phyloP scores from a whole-genome alignment of 768 basidiomycete species.

The Amanita rimosa region DNA sequence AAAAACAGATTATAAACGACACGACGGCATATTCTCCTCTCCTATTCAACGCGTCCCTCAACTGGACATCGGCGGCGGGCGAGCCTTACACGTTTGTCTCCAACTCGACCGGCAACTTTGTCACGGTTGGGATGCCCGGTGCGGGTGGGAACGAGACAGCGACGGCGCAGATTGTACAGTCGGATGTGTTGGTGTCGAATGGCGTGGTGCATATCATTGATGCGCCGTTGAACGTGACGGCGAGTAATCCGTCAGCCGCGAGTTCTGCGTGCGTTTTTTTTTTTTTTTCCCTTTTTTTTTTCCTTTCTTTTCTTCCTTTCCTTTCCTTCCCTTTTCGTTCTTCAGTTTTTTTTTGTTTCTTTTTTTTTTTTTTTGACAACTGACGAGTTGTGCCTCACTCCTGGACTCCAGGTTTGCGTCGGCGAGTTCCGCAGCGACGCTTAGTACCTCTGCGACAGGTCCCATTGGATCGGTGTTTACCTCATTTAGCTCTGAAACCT shows the following conservation, averaged over 20 bases:
- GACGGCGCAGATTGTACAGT: conserved; percentile 40
- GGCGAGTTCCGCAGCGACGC: conserved; percentile 34
- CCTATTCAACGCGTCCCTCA: conserved; percentile 16
- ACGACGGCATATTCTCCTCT: conserved; percentile 51
- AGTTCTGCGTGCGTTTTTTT: conserved; percentile 36
- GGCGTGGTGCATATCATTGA: conserved; percentile 62
- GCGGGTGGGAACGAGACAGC: conserved; percentile 12
- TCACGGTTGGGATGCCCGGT: conserved; percentile 21
- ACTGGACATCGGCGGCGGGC: conserved; percentile 42
- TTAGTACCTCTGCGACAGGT: conserved; percentile 26
- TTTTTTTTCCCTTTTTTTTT: no score
- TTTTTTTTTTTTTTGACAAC: no score
- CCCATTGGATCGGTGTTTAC: conserved; percentile 20
- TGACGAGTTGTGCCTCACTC: neutral
- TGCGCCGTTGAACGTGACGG: conserved; percentile 35
- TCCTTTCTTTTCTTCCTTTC: no score
- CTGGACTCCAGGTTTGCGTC: conserved; percentile 31
- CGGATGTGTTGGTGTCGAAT: conserved; percentile 52
- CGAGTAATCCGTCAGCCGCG: conserved; percentile 31
- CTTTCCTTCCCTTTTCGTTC: neutral
- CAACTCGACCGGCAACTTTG: conserved; percentile 49
- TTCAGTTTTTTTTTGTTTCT: no score
- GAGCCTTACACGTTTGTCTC: conserved; percentile 35
- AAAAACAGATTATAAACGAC: conserved; percentile 45
- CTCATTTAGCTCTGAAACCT: neutral